A percentile compares a stretch with the other conserved stretches of the same genome.
Evolutionary conservation across 306 rosid genomes (phyloP).

Genomic region (Malus domestica): DNA sequence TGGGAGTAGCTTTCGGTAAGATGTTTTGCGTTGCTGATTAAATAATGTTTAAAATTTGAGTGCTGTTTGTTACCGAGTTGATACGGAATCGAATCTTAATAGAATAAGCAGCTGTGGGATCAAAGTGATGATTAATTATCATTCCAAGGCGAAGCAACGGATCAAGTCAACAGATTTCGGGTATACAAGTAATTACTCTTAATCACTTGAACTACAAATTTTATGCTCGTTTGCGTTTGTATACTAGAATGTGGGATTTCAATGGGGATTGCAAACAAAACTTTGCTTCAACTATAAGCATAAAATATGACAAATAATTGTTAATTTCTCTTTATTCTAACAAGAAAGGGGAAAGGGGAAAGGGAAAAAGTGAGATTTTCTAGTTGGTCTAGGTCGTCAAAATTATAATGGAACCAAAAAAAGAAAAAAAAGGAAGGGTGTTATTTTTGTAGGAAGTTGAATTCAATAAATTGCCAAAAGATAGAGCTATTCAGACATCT

Average conservation of each 20-base stretch:
- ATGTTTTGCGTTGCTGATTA: background rate
- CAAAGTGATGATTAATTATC: background rate
- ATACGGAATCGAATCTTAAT: background rate
- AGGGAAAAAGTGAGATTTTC: background rate
- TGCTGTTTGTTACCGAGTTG: background rate
- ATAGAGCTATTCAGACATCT: too few species aligned
- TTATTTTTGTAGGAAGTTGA: background rate
- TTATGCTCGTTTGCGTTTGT: too few species aligned
- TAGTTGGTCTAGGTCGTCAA: background rate
- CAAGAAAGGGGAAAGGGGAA: background rate
- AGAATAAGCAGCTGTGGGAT: background rate
- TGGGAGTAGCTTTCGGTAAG: constrained; percentile 5
- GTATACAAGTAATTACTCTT: background rate
- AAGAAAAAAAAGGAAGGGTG: background rate
- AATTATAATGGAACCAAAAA: background rate
- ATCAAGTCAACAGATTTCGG: too few species aligned
- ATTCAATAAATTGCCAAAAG: background rate
- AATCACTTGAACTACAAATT: background rate
- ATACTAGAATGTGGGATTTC: background rate
- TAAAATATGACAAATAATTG: background rate
- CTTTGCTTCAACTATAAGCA: too few species aligned
- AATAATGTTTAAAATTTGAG: background rate
- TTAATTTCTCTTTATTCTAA: background rate
- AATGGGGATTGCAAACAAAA: background rate
- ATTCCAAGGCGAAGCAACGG: background rate